Evolutionary conservation across 768 basidiomycete species (phyloP), one percentile per base, ranked within the genome.

Genomic region (Lactifluus subvellereus): DNA sequence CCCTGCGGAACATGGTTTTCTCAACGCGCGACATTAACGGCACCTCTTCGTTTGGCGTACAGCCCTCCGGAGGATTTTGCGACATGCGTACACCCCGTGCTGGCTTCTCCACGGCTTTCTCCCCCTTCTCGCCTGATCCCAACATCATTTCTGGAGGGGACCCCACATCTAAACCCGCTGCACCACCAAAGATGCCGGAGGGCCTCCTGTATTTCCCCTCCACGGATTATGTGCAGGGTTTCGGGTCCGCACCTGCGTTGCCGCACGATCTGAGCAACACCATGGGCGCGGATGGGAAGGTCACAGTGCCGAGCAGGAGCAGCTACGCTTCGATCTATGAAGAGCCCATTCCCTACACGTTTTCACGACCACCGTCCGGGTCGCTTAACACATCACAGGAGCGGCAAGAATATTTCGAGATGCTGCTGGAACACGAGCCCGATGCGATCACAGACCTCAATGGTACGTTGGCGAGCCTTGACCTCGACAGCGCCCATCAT

Each of bases 121-220:
- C 88, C 7, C 89, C 89, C 3, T 91, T 91, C 74, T 91, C 89
- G 1, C 89, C 89, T 9, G 89, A 91, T 68, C 84, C 86, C 9
- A 86, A 82, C 66, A 70, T 77, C 68, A 70, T 73, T 27, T 66
- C 73, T 4, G 76, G 79, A 62, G 72, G 71, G 49, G 64, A 72
- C 66, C 71, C 71, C 72, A 48, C 77, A 75, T 63, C 78, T 75
- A 57, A 75, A 73, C 35, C 72, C 66, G 27, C 27, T 27, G 27
- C 27, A 27, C 45, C 71, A 71, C 42, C 72, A 10, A 54, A 72
- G 52, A 74, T 74, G 56, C 65, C 74, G n/a, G 82, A 82, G 54
- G 54, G 72, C 11, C 72, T 83, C 54, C 74, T 81, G 22, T 82
- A 83, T 62, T 73, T 77, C 9, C 77, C 79, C 50, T 35, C 49